Percentiles rank a stretch among this genome's conserved stretches.
These are phyloP conservation scores for Astrothelium macrocarpum DNA, from an alignment of 495 filamentous ascomycete species.

Conservation along the genomic window DNA sequence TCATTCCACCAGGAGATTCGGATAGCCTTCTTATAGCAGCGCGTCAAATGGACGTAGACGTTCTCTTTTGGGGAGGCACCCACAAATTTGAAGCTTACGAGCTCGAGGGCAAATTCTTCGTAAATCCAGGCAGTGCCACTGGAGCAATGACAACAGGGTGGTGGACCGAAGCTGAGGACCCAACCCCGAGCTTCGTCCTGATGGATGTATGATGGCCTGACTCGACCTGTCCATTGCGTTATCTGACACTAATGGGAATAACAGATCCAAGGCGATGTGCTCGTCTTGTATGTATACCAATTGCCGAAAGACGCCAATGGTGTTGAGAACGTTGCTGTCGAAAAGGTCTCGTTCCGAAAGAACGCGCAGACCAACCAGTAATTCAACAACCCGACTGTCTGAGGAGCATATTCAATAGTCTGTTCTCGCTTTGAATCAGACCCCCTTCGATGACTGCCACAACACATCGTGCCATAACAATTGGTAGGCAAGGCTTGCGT, in stretches of 20 bases:
- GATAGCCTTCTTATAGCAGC: constrained; percentile 89
- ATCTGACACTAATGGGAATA: not conserved
- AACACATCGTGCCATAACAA: too few species aligned
- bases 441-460: too few species aligned
- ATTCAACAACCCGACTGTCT: not conserved
- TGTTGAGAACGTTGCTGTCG: constrained; percentile 83
- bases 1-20: constrained; percentile 82
- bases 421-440: too few species aligned
- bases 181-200: constrained; percentile 89
- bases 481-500: too few species aligned
- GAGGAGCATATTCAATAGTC: too few species aligned
- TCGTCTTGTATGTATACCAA: constrained; percentile 97
- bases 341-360: constrained; percentile 97
- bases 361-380: constrained; percentile 30
- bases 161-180: constrained; percentile 65
- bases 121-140: constrained; percentile 93
- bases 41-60: constrained; percentile 91
- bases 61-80: constrained; percentile 94
- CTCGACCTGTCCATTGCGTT: not conserved
- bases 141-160: constrained; percentile 70
- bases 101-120: constrained; percentile 96
- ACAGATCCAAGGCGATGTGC: constrained; percentile 92
- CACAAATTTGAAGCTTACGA: constrained; percentile 97
- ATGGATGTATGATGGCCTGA: constrained; percentile 66
- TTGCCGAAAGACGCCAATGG: constrained; percentile 82